A percentile compares a stretch with the other conserved stretches of the same genome.
These are phyloP conservation scores for Cercospora sp. DNA, from an alignment of 2,329 filamentous ascomycete species.

Conservation along the genomic window DNA sequence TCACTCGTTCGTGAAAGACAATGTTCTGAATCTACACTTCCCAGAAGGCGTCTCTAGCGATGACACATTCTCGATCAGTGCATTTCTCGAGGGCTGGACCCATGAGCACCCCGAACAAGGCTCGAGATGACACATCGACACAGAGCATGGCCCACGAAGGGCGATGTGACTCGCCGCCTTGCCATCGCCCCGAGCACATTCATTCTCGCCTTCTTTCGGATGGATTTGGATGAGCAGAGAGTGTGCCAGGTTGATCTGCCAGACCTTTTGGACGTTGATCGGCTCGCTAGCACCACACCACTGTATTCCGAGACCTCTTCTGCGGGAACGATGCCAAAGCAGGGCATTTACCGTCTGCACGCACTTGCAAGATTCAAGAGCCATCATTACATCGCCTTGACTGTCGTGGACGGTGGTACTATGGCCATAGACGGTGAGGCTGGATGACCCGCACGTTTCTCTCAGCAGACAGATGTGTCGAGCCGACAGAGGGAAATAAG, in stretches of 20 bases:
- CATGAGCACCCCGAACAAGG: neutral
- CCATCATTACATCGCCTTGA: neutral
- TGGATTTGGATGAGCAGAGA: neutral
- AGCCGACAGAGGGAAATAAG: neutral
- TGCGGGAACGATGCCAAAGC: neutral
- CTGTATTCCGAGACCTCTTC: neutral
- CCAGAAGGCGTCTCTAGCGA: neutral
- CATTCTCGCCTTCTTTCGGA: neutral
- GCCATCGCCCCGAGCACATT: neutral
- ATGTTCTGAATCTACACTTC: neutral
- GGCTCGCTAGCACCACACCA: no score
- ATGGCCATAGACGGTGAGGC: neutral
- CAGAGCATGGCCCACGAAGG: neutral
- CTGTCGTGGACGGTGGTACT: neutral
- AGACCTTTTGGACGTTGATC: neutral
- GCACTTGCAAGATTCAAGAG: neutral
- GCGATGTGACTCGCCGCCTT: neutral
- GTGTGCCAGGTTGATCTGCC: neutral
- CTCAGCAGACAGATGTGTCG: neutral
- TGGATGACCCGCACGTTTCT: neutral
- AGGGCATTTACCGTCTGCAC: neutral
- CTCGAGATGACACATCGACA: neutral
- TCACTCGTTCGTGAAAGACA: neutral
- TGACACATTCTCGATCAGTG: neutral
- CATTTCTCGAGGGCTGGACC: neutral